Conservation (phyloP, 2,329 filamentous ascomycete genomes). For the Colletotrichum musae region DNA sequence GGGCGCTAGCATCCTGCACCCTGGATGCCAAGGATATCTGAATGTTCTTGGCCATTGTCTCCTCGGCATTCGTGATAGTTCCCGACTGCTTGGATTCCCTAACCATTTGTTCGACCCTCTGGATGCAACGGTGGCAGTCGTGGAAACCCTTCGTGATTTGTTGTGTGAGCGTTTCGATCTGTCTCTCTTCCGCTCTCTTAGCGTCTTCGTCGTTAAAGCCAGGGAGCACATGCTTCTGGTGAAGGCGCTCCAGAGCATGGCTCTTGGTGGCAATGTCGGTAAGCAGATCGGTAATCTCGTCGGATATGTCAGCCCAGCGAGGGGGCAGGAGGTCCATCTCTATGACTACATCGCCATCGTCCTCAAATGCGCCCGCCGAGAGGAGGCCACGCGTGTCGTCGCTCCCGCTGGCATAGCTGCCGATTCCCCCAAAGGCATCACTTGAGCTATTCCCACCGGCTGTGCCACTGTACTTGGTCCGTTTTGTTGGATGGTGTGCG, state of each 20-base stretch:
- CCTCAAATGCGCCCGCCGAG: slow-evolving; percentile 81
- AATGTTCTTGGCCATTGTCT: slow-evolving; percentile 96
- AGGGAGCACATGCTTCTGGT: slow-evolving; percentile 96
- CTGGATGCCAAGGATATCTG: slow-evolving; percentile 90
- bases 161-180: slow-evolving; percentile 93
- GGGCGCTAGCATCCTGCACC: slow-evolving; percentile 92
- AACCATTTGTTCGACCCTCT: slow-evolving; percentile 90
- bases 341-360: slow-evolving; percentile 94
- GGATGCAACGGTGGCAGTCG: slow-evolving; percentile 89
- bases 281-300: slow-evolving; percentile 90
- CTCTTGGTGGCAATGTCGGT: slow-evolving; percentile 86
- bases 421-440: slow-evolving; percentile 67
- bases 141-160: slow-evolving; percentile 92
- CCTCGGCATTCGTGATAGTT: slow-evolving; percentile 84
- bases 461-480: slow-evolving; percentile 75
- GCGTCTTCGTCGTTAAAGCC: slow-evolving; percentile 96
- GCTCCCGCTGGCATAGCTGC: slow-evolving; percentile 55
- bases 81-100: slow-evolving; percentile 82
- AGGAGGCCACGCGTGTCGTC: slow-evolving; percentile 84
- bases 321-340: slow-evolving; percentile 98
- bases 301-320: slow-evolving; percentile 94
- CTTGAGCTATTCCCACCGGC: slow-evolving; percentile 72
- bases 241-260: slow-evolving; percentile 88
- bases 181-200: slow-evolving; percentile 86
- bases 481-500: slow-evolving; percentile 92